Base-by-base conservation (phyloP, 192 early-diverging fungal genomes). In the Backusella tuberculispora region DNA sequence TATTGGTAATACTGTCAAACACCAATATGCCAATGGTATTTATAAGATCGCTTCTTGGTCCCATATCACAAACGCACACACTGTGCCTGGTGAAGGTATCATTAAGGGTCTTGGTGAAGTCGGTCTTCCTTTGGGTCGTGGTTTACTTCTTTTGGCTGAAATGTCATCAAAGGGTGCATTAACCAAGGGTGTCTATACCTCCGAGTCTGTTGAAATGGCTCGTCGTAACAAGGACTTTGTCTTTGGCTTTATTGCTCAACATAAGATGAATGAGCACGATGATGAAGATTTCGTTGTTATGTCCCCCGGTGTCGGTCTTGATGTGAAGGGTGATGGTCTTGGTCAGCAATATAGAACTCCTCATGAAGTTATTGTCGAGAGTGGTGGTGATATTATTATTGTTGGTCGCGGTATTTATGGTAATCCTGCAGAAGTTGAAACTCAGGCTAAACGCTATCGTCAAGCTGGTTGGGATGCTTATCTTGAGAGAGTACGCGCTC, bases 321-420 rank as follows among this genome's bases (percentile, higher is more conserved):
- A 92, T 47, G 85, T 89, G 8, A 87, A 86, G 60, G 93, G 92
- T 40, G 98, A 99, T 80, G 89, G 86, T 6, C 80, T 99, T 37
- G 98, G 98, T 48, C 98, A 99, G 83, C 95, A 96, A 85, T 99
- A 98, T 83, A 87, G 95, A 71, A 95, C 95, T 0, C 98, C 98
- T 37, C 83, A 89, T 45, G 85, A 94, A 50, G 98, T 98, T 17
- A 86, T 99, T 64, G 81, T 89, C 21, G 90, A 94, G 34, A 90
- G 88, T 72, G 91, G 90, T 29, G 94, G 95, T 69, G 98, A 99
- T 85, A 89, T 99, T 34, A 98, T 99, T 77, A 99, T 99, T 82
- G 98, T 99, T 13, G 98, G 98, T 42, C 87, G 98, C 60, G 98
- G 95, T 24, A 98, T 99, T 75, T 99, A 99, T 78, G 96, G 93